These are phyloP conservation scores for Fusarium mexicanum DNA, from an alignment of 2,329 filamentous ascomycete species.

Conservation along the genomic window DNA sequence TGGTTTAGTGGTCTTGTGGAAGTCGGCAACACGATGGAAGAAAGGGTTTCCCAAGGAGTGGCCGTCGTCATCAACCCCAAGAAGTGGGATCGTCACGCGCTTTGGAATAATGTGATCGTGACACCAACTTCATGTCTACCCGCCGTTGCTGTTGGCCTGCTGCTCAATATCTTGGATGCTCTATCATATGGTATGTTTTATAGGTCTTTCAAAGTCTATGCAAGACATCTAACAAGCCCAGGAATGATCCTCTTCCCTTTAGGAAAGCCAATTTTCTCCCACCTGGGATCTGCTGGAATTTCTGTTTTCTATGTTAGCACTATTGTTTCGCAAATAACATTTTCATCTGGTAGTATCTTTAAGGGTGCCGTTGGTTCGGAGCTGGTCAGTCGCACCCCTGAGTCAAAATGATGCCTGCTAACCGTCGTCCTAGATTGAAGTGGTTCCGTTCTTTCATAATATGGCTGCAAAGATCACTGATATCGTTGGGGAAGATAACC, in stretches of 20 bases:
- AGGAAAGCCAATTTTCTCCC: slow-evolving; percentile 84
- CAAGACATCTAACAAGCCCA: slow-evolving; percentile 44
- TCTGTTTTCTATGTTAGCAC: slow-evolving; percentile 99
- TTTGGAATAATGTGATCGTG: slow-evolving; percentile 72
- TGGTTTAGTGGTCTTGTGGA: slow-evolving; percentile 50
- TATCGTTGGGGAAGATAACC: slow-evolving; percentile 80
- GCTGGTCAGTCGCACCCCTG: slow-evolving; percentile 66
- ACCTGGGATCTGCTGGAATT: slow-evolving; percentile 90
- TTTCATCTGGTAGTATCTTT: slow-evolving; percentile 88
- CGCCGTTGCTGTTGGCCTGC: slow-evolving; percentile 85
- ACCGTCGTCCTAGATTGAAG: slow-evolving; percentile 76
- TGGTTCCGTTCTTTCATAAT: slow-evolving; percentile 98
- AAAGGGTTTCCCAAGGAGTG: slow-evolving; percentile 44
- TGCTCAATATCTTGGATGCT: slow-evolving; percentile 94
- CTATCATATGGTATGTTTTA: slow-evolving; percentile 80
- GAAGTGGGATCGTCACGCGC: slow-evolving; percentile 73
- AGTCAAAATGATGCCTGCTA: not conserved
- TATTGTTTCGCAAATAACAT: slow-evolving; percentile 91
- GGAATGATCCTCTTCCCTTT: slow-evolving; percentile 95
- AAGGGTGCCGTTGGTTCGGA: slow-evolving; percentile 93
- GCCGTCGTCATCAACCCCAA: slow-evolving; percentile 67
- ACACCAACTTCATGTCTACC: slow-evolving; percentile 78
- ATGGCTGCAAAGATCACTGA: slow-evolving; percentile 92
- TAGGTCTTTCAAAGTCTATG: not conserved
- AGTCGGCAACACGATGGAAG: slow-evolving; percentile 47